Base-by-base conservation (phyloP, 495 filamentous ascomycete genomes). In the Parmelia sp. region DNA sequence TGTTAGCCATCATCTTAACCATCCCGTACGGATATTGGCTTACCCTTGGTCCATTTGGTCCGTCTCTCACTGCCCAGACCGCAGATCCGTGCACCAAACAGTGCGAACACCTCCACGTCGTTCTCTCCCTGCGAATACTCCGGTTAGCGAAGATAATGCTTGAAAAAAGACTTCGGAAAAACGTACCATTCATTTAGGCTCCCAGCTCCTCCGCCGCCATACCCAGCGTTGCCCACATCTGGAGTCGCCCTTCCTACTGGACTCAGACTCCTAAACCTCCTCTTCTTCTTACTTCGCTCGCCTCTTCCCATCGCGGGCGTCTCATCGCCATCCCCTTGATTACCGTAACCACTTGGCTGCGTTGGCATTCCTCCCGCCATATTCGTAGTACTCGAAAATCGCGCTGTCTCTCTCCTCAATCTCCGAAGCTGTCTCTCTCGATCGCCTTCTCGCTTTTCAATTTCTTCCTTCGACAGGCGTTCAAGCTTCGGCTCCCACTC, bases 401-500 rank as follows among this genome's bases (percentile, higher is more conserved):
- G 79, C 1, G 94, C 94, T 14, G 93, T 97, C 74, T 99, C 94
- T 70, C 94, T 81, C 57, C 94, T 83, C 51, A 97, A 73, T 56
- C 95, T 82, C 36, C 94, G 77, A 40, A 96, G 88, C 76, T 97
- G 91, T 36, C 94, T 77, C 73, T 97, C 94, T 31, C 95, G 84
- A 71, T 97, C 95, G 60, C 91, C 91, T 74, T 99, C 94, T 36
- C 95, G 84, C 75, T 96, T 95, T 75, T 99, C 95, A 57, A 99
- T 97, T 74, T 99, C 94, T 69, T 97, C 94, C 71, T 96, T 95
- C 4, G 86, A 90, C 17, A 99, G 77, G 0, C 83, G 83, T 74
- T 97, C 94, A 1, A 99, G 82, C 75, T 91, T 92, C 0, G 93
- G 92, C 68, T 96, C 92, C 95, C 95, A 99, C 65, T 93, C 90